These are phyloP conservation scores for Oleoguttula mirabilis DNA, from an alignment of 495 filamentous ascomycete genomes.

Conservation along the genomic window DNA sequence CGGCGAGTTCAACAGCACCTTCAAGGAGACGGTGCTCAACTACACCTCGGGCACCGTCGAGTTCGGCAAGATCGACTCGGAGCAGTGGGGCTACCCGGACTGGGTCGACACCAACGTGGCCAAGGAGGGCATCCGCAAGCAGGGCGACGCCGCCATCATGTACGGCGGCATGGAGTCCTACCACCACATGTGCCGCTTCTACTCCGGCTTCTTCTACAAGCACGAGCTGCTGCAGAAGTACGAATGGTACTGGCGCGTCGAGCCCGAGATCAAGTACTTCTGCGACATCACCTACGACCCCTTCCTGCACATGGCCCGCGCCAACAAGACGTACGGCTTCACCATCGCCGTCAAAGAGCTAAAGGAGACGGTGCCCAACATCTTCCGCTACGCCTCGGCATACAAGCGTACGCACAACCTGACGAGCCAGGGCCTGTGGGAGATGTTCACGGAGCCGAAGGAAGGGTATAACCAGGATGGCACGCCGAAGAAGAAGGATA, in stretches of 20 bases:
- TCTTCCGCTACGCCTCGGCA: slow-evolving; percentile 98
- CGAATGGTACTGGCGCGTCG: slow-evolving; percentile 99
- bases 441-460: slow-evolving; percentile 85
- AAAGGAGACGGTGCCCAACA: slow-evolving; percentile 94
- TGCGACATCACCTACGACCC: slow-evolving; percentile 99
- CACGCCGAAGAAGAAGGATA: slow-evolving; percentile 2
- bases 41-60: slow-evolving; percentile 79
- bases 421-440: slow-evolving; percentile 86
- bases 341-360: slow-evolving; percentile 99
- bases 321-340: slow-evolving; percentile 97
- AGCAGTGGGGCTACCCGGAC: slow-evolving; percentile 93
- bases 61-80: slow-evolving; percentile 84
- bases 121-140: slow-evolving; percentile 87
- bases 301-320: slow-evolving; percentile 80
- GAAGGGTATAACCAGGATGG: slow-evolving; percentile 22
- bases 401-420: slow-evolving; percentile 91
- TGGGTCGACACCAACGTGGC: slow-evolving; percentile 91
- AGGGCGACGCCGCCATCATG: slow-evolving; percentile 98
- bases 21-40: slow-evolving; percentile 78
- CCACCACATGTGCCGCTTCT: slow-evolving; percentile 78
- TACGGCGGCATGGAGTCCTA: slow-evolving; percentile 99
- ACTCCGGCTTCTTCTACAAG: slow-evolving; percentile 99
- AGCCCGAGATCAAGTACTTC: slow-evolving; percentile 99
- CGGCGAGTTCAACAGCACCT: slow-evolving; percentile 85
- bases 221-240: slow-evolving; percentile 92